A percentile compares a stretch with the other conserved stretches of the same genome.
Conservation (phyloP, 2,329 filamentous ascomycete species). For the Aspergillus caelatus region DNA sequence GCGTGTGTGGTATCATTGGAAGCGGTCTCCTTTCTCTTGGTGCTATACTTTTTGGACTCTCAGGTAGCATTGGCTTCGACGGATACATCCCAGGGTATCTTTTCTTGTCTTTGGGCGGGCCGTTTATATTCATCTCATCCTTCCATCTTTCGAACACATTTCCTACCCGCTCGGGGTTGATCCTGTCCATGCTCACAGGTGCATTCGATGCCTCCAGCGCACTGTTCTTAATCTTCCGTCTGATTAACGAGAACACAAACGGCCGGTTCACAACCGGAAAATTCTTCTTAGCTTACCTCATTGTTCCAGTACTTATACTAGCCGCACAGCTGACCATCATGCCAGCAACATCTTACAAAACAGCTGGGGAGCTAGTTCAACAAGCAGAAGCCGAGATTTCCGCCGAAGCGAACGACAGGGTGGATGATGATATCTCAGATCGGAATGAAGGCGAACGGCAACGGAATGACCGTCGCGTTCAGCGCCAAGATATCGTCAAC, state of each 20-base stretch:
- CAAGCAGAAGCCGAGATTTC: constrained; percentile 62
- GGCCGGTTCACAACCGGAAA: constrained; percentile 62
- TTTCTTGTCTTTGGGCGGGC: constrained; percentile 75
- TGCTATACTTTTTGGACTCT: constrained; percentile 72
- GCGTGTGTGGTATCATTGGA: constrained; percentile 72
- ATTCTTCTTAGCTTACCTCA: constrained; percentile 74
- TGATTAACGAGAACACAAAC: constrained; percentile 65
- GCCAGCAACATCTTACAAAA: constrained; percentile 79
- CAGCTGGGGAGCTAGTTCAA: constrained; percentile 77
- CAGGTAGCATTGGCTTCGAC: constrained; percentile 68
- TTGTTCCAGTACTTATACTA: constrained; percentile 69
- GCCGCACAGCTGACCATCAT: constrained; percentile 70
- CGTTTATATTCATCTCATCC: constrained; percentile 79
- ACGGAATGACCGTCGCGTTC: constrained; percentile 59
- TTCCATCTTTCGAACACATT: constrained; percentile 87
- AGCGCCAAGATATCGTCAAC: constrained; percentile 64
- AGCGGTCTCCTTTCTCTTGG: constrained; percentile 69
- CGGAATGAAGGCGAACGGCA: constrained; percentile 49
- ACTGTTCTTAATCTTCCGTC: constrained; percentile 73
- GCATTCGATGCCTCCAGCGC: constrained; percentile 83
- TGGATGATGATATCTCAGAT: constrained; percentile 58
- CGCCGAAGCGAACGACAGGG: constrained; percentile 60
- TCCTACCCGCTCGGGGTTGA: constrained; percentile 73
- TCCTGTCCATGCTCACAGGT: constrained; percentile 76
- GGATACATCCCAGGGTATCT: constrained; percentile 74